A percentile compares a stretch with the other conserved stretches of the same genome.
Evolutionary conservation across 176 grass and related monocot species (phyloP).

Genomic region (Canna indica): DNA sequence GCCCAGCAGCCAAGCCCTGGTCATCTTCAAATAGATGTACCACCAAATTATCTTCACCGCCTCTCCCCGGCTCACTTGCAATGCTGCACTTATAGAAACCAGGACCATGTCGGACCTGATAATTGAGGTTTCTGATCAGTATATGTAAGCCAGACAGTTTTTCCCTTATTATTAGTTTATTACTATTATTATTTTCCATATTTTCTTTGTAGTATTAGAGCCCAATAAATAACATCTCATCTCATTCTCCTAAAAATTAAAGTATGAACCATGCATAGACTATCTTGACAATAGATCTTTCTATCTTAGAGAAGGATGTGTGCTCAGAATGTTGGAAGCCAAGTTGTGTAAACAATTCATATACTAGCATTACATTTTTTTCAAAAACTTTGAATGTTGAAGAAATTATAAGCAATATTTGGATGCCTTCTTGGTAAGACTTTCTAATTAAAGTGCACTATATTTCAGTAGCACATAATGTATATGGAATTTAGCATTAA

Average conservation of each 20-base stretch:
- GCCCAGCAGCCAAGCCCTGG: constrained; percentile 81
- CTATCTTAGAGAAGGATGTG: background rate
- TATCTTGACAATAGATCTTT: background rate
- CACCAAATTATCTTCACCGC: constrained; percentile 31
- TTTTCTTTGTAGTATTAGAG: background rate
- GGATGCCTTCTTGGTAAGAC: background rate
- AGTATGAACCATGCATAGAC: background rate
- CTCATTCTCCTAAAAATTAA: background rate
- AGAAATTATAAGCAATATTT: too few relatives aligned
- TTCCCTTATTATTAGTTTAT: background rate
- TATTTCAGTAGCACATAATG: background rate
- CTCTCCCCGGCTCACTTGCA: constrained; percentile 20
- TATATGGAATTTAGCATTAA: background rate
- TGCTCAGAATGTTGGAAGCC: background rate
- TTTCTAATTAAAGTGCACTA: background rate
- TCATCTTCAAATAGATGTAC: constrained; percentile 74
- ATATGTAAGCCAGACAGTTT: background rate
- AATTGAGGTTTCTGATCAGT: constrained; percentile 2
- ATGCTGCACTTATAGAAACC: constrained; percentile 72
- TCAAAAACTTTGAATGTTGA: too few relatives aligned
- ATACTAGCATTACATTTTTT: background rate
- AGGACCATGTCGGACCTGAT: constrained; percentile 64
- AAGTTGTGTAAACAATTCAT: background rate
- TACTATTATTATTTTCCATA: too few relatives aligned
- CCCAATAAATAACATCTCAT: background rate